Evolutionary conservation across 2,329 filamentous ascomycete genomes (phyloP).

Genomic region (Alternaria sp.): DNA sequence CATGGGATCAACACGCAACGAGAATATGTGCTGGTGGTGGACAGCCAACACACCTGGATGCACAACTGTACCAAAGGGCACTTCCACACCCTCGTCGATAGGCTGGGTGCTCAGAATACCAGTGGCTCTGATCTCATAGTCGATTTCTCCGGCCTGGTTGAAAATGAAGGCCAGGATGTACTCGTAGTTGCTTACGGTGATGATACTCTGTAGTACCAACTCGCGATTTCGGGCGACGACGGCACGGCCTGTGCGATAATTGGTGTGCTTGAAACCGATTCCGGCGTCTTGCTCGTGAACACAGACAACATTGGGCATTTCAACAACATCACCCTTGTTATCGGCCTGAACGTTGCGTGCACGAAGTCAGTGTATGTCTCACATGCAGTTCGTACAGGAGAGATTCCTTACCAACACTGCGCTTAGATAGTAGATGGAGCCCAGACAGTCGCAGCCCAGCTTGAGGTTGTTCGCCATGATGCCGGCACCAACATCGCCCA

Average conservation of each 20-base stretch:
- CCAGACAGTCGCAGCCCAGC: constrained; percentile 75
- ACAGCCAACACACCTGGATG: constrained; percentile 73
- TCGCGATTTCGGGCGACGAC: constrained; percentile 71
- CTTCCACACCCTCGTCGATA: constrained; percentile 70
- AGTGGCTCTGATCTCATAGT: constrained; percentile 74
- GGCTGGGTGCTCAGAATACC: constrained; percentile 74
- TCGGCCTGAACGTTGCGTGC: constrained; percentile 50
- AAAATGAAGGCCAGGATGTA: constrained; percentile 78
- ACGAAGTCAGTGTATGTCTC: not conserved
- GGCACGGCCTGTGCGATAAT: constrained; percentile 72
- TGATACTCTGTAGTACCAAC: constrained; percentile 74
- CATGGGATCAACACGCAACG: constrained; percentile 59
- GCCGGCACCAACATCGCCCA: constrained; percentile 72
- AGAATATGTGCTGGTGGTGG: constrained; percentile 81
- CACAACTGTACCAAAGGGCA: constrained; percentile 74
- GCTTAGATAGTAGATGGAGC: constrained; percentile 69
- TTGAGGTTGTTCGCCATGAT: constrained; percentile 75
- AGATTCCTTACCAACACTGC: constrained; percentile 55
- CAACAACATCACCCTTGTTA: constrained; percentile 66
- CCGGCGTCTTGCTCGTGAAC: constrained; percentile 76
- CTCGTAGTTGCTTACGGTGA: constrained; percentile 77
- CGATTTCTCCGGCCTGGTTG: constrained; percentile 73
- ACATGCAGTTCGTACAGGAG: not conserved
- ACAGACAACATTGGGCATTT: constrained; percentile 63
- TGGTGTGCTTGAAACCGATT: constrained; percentile 76